A percentile compares a stretch with the other conserved stretches of the same genome.
phyloP scores from a whole-genome alignment of 106 monocot species.

The Allium cepa region DNA sequence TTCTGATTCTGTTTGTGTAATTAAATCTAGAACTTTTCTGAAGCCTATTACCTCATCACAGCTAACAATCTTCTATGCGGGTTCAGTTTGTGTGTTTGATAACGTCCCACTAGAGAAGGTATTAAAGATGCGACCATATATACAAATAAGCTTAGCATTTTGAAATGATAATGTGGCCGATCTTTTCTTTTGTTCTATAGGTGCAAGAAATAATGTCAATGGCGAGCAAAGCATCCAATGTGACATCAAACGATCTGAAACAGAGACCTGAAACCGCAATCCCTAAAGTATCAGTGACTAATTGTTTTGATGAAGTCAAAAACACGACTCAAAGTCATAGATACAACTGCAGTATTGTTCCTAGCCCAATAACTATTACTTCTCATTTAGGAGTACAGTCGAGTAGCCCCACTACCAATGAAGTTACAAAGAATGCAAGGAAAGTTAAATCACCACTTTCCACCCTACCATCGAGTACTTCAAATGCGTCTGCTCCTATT shows the following conservation, averaged over 20 bases:
- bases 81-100: constrained; percentile 57
- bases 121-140: background rate
- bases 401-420: constrained; percentile 5
- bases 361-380: constrained; percentile 10
- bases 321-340: background rate
- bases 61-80: constrained; percentile 72
- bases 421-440: constrained; percentile 2
- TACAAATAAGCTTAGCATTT: background rate
- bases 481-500: constrained; percentile 2
- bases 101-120: constrained; percentile 78
- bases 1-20: background rate
- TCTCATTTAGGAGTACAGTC: constrained; percentile 7
- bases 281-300: constrained; percentile 5
- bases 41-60: constrained; percentile 28
- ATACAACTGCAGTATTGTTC: background rate
- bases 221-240: constrained; percentile 34
- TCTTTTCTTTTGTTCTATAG: constrained; percentile 19
- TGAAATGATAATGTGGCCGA: background rate
- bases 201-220: constrained; percentile 60
- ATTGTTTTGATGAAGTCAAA: constrained; percentile 1
- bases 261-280: constrained; percentile 11
- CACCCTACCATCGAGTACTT: constrained; percentile 2
- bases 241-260: constrained; percentile 12
- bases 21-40: constrained; percentile 19
- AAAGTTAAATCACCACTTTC: background rate